These are phyloP conservation scores for Hansenula lynferdii DNA, from an alignment of 1,139 yeast species.

Conservation along the genomic window DNA sequence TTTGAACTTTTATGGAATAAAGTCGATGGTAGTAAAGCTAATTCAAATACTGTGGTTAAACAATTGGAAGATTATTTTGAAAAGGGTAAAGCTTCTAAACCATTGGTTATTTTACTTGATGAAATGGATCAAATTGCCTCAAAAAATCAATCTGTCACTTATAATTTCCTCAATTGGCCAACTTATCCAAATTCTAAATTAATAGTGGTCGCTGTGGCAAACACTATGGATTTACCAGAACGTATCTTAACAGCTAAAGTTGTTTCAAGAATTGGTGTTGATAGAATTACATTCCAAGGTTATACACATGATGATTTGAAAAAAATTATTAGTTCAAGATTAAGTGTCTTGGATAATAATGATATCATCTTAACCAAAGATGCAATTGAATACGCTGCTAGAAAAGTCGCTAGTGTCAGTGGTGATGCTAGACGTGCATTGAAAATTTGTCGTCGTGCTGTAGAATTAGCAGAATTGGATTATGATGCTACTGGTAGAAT, in stretches of 20 bases:
- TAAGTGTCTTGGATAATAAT: constrained; percentile 46
- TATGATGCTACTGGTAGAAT: constrained; percentile 24
- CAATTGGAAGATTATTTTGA: constrained; percentile 50
- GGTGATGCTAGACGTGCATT: constrained; percentile 97
- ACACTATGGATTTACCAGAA: constrained; percentile 97
- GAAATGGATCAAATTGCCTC: constrained; percentile 92
- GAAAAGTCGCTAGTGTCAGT: constrained; percentile 93
- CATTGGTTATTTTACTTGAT: constrained; percentile 79
- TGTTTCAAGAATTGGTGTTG: constrained; percentile 84
- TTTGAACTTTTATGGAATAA: constrained; percentile 82
- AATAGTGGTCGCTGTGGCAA: constrained; percentile 90
- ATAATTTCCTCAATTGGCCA: constrained; percentile 98
- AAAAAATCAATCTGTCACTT: constrained; percentile 82
- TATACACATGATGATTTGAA: constrained; percentile 78
- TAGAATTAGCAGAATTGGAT: constrained; percentile 60
- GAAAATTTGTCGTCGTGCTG: constrained; percentile 84
- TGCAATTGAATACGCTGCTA: constrained; percentile 87
- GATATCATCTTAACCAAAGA: constrained; percentile 49
- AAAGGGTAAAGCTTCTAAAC: constrained; percentile 27
- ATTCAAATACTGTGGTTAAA: constrained; percentile 58
- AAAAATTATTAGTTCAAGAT: constrained; percentile 65
- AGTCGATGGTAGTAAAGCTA: constrained; percentile 56
- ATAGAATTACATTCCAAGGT: constrained; percentile 84
- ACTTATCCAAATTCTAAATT: constrained; percentile 73
- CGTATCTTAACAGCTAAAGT: constrained; percentile 82